Percentiles rank a stretch among this genome's conserved stretches.
These are phyloP conservation scores for Pulveroboletus sp. DNA, from an alignment of 1,284 basidiomycete genomes.

Conservation along the genomic window DNA sequence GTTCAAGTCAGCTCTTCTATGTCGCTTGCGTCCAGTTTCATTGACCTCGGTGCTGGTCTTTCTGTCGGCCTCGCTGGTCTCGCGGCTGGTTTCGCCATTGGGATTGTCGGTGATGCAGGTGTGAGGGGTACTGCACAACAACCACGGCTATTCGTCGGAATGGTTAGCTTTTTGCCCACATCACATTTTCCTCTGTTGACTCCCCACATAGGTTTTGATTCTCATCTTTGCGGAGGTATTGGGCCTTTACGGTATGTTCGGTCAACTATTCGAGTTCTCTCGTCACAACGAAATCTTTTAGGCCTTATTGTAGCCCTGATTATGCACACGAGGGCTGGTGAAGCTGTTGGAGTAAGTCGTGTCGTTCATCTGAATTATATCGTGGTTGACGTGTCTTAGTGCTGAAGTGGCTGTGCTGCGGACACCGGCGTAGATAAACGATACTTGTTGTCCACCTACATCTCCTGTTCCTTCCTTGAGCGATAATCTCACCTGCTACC, in stretches of 20 bases:
- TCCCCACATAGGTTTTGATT: conserved; percentile 55
- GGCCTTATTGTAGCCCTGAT: conserved; percentile 88
- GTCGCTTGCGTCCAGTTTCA: conserved; percentile 81
- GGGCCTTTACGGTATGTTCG: conserved; percentile 64
- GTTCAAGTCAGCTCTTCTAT: conserved; percentile 50
- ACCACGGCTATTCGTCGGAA: conserved; percentile 90
- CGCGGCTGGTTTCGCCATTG: conserved; percentile 89
- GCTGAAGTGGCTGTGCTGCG: conserved; percentile 16
- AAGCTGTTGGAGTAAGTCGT: conserved; percentile 29
- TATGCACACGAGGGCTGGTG: conserved; percentile 70
- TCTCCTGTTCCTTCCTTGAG: conserved; percentile 4
- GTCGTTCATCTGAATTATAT: background rate
- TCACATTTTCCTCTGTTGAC: conserved; percentile 7
- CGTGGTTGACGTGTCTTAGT: conserved; percentile 23
- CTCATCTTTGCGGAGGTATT: conserved; percentile 87
- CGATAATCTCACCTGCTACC: conserved; percentile 17
- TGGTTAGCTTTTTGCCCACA: conserved; percentile 45
- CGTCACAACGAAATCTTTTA: conserved; percentile 20
- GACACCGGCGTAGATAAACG: conserved; percentile 12
- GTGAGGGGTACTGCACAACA: conserved; percentile 90
- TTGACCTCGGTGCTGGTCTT: conserved; percentile 88
- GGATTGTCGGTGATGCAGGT: conserved; percentile 95
- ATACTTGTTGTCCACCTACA: conserved; percentile 15
- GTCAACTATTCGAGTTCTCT: background rate
- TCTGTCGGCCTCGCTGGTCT: conserved; percentile 87